Percentiles rank a stretch among this genome's conserved stretches.
phyloP scores from a whole-genome alignment of 2,329 filamentous ascomycete species.

The Epichloe hybrida region DNA sequence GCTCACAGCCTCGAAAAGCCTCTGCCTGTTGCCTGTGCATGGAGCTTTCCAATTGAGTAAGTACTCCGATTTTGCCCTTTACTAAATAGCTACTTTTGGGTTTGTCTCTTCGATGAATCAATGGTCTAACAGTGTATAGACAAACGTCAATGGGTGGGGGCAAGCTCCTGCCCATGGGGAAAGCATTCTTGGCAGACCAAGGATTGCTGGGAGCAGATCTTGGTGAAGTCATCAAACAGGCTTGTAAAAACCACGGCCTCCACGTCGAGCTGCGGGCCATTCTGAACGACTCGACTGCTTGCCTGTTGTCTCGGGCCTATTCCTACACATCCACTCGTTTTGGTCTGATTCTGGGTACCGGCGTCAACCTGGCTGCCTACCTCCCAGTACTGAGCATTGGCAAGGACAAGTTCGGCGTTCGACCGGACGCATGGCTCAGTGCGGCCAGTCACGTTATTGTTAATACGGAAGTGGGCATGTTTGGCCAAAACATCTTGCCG shows the following conservation, averaged over 20 bases:
- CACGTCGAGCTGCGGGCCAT: constrained; percentile 45
- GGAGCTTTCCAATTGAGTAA: constrained; percentile 59
- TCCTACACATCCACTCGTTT: constrained; percentile 44
- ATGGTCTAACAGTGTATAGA: constrained; percentile 21
- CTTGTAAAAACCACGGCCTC: constrained; percentile 37
- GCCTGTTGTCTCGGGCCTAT: constrained; percentile 51
- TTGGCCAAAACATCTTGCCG: constrained; percentile 44
- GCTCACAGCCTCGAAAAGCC: constrained; percentile 25
- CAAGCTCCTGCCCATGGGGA: constrained; percentile 49
- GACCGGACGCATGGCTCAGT: constrained; percentile 42
- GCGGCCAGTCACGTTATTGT: constrained; percentile 49
- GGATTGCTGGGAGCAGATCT: constrained; percentile 46
- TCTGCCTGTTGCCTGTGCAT: constrained; percentile 48
- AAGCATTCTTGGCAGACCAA: constrained; percentile 47
- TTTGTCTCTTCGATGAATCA: background rate
- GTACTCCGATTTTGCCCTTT: constrained; percentile 14
- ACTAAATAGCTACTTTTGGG: background rate
- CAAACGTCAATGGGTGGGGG: constrained; percentile 51
- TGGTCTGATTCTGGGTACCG: constrained; percentile 53
- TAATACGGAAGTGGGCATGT: constrained; percentile 57
- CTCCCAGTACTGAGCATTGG: constrained; percentile 45
- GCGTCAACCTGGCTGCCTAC: constrained; percentile 52
- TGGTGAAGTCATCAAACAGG: constrained; percentile 40
- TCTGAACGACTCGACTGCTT: constrained; percentile 55
- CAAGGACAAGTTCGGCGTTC: constrained; percentile 40